Evolutionary conservation across 345 rosid genomes (phyloP).

Genomic region (Eutrema japonicum): DNA sequence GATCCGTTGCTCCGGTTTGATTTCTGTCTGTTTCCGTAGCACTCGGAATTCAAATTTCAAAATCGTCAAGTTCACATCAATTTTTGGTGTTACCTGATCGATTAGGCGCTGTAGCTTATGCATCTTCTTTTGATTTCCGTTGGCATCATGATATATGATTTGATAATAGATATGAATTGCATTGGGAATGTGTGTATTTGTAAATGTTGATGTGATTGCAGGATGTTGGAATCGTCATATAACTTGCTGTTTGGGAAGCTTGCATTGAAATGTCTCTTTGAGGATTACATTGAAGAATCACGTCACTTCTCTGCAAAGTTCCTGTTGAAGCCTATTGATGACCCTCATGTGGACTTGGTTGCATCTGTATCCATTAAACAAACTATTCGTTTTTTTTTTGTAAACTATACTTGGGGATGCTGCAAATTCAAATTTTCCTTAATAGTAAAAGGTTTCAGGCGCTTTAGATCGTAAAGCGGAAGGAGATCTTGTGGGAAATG

Average conservation of each 20-base stretch:
- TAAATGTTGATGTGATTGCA: constrained; percentile 43
- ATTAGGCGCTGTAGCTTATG: not conserved
- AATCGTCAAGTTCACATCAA: not conserved
- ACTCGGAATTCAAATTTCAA: not conserved
- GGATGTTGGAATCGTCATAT: constrained; percentile 90
- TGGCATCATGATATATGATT: not conserved
- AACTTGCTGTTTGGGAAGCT: constrained; percentile 82
- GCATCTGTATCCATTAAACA: constrained; percentile 69
- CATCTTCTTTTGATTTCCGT: not conserved
- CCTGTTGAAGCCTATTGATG: constrained; percentile 86
- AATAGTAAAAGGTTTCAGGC: constrained; percentile 63
- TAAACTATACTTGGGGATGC: not conserved
- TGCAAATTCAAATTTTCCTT: constrained; percentile 34
- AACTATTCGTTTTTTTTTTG: not conserved
- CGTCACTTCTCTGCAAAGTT: constrained; percentile 65
- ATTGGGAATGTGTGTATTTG: not conserved
- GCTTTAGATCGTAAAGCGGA: constrained; percentile 62
- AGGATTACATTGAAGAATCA: constrained; percentile 87
- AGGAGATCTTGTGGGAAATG: constrained; percentile 69
- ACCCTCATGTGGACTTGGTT: constrained; percentile 86
- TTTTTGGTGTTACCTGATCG: constrained; percentile 1
- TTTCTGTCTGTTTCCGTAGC: not conserved
- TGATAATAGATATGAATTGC: not conserved
- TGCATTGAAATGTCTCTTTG: constrained; percentile 73
- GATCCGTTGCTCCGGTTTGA: not conserved